Evolutionary conservation across 1,139 yeast genomes (phyloP), one percentile per base, ranked within the genome.

Genomic region (Groenewaldozyma auringiensis): DNA sequence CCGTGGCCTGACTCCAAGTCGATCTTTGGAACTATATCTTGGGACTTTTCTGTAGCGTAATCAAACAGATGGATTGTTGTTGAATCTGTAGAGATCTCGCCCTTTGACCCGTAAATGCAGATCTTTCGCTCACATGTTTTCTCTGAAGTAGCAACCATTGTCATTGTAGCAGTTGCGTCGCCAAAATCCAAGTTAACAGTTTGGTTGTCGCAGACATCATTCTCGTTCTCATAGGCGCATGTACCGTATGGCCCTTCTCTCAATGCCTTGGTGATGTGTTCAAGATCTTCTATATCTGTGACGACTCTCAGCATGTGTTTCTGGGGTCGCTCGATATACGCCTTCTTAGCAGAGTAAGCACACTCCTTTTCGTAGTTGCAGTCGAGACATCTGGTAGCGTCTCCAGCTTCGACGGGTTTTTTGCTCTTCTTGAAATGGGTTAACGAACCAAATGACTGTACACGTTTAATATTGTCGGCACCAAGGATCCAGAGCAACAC

Each of bases 151-250:
- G 62, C 60, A 38, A 58, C 50, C 62, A 58, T 58, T 4, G 62
- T 58, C 58, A 58, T 53, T 4, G 62, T 57, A 17, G 61, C 62
- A 13, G 62, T 54, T 21, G 51, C 50, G 36, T 48, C 39, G 39
- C 59, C 61, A 41, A 58, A 58, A 31, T 58, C 55, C 41, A 58
- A 43, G 34, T 47, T 46, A 2, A 58, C 62, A 21, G 50, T 53
- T 44, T 58, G 62, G 46, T 58, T 50, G 41, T 58, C 62, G 42
- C 57, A 54, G 6, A 57, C 60, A 40, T 58, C 60, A 43, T 58
- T 58, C 35, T 58, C 62, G 35, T 52, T 46, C 25, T 55, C 59
- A 44, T 50, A 58, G 6, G 55, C 62, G 38, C 62, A 58, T 21
- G 44, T 40, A 16, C 62, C 62, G 41, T 56, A 58, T 2, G 53